Base-by-base conservation (phyloP, 2,329 filamentous ascomycete species). In the Juglanconis oblonga region DNA sequence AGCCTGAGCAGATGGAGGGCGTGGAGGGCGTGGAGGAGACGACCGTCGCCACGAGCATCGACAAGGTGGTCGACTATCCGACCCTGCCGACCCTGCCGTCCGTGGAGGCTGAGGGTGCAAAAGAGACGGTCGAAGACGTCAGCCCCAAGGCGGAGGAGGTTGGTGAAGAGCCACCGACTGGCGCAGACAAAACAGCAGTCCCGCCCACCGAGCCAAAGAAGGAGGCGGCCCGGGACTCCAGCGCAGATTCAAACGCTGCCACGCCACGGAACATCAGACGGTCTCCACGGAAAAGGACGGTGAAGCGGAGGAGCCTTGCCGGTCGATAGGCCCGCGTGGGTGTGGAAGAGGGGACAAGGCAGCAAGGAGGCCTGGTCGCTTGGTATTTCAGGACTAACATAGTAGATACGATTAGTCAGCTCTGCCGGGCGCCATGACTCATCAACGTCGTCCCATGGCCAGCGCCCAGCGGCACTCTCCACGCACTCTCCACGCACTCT, bases 211-310 rank as follows among this genome's bases (percentile, higher is more conserved):
- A 51, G 29, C 14, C 61, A 10, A 61, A 33, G 48, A 57, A 55
- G 47, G 32, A 36, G n/a, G 54, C 35, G 24, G 38, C 38, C 29
- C 51, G 61, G 10, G 51, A 57, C 5, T 61, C 54, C 3, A 63
- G 61, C 55, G 61, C 58, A 14, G 61, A 63, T n/a, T 60, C 61
- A 4, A 42, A 63, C 17, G 58, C 61, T 35, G 55, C 17, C 38
- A 63, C 61, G 38, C 58, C 61, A 24, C 58, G 61, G 13, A 63
- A 51, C 51, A 33, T 63, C 38, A 61, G 61, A 35, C 61, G 61
- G 32, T 63, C 58, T 14, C 61, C 61, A n/a, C 45, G 58, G 47
- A 63, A 63, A 38, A 61, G 51, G 51, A 47, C 55, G 9, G 48
- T 35, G 24, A 57, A 55, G 36, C 17, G 36, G 40, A 55, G 44